These are phyloP conservation scores for Acacia melanoxylon DNA, from an alignment of 306 rosid genomes.

Conservation along the genomic window DNA sequence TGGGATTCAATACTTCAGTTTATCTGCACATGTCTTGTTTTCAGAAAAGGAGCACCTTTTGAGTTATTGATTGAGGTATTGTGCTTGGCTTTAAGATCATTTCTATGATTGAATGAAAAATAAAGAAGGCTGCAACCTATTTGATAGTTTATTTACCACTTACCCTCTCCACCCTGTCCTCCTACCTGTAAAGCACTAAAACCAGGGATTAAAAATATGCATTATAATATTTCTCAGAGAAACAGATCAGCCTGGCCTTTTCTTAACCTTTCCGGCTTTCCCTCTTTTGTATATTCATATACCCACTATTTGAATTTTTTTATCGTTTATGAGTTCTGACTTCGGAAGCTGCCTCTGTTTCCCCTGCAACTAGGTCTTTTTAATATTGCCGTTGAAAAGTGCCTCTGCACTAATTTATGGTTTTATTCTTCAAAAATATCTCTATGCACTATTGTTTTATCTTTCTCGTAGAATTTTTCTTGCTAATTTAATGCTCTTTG, in stretches of 20 bases:
- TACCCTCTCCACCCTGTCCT: constrained; percentile 32
- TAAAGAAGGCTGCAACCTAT: constrained; percentile 4
- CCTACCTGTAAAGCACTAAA: constrained; percentile 37
- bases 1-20: not conserved
- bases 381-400: constrained; percentile 57
- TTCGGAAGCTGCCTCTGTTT: constrained; percentile 47
- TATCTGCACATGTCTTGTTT: not conserved
- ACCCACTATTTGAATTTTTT: not conserved
- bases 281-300: constrained; percentile 25
- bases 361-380: constrained; percentile 62
- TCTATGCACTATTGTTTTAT: not conserved
- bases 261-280: not conserved
- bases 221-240: constrained; percentile 32
- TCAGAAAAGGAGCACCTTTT: constrained; percentile 23
- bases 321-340: not conserved
- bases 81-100: constrained; percentile 9
- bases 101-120: not conserved
- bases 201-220: constrained; percentile 9
- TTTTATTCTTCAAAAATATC: not conserved
- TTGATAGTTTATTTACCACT: constrained; percentile 19
- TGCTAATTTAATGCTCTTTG: not conserved
- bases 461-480: not conserved
- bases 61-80: constrained; percentile 1
- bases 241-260: constrained; percentile 46
- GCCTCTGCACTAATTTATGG: constrained; percentile 30